Percentiles rank a stretch among this genome's conserved stretches.
Conservation (phyloP, 345 rosid genomes). For the Litchi chinensis region DNA sequence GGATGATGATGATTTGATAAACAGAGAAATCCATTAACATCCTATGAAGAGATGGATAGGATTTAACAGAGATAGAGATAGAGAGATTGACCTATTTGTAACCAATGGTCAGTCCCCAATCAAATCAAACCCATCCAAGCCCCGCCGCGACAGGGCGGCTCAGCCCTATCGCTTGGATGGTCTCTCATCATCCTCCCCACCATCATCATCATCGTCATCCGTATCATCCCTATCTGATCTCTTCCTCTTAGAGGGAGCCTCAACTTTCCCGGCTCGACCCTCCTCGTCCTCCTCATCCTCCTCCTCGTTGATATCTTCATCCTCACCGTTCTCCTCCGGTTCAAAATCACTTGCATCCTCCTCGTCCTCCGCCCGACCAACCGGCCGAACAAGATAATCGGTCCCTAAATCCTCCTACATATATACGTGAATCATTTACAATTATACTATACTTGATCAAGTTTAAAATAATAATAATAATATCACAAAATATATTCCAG, state of each 20-base stretch:
- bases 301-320: conserved; percentile 54
- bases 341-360: conserved; percentile 92
- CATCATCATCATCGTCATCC: conserved; percentile 54
- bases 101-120: conserved; percentile 27
- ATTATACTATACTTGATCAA: too few species aligned
- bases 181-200: conserved; percentile 78
- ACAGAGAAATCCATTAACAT: conserved; percentile 27
- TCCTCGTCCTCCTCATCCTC: conserved; percentile 37
- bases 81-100: conserved; percentile 48
- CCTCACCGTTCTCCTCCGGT: conserved; percentile 77
- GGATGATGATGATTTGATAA: not conserved
- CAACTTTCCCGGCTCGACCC: conserved; percentile 51
- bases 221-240: conserved; percentile 50
- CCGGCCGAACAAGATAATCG: conserved; percentile 81
- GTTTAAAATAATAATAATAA: too few species aligned
- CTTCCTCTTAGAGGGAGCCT: conserved; percentile 77
- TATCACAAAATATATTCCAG: too few species aligned
- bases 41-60: conserved; percentile 27
- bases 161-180: conserved; percentile 83
- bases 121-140: conserved; percentile 21
- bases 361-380: conserved; percentile 80
- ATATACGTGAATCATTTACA: too few species aligned
- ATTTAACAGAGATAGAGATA: conserved; percentile 19
- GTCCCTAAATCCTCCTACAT: conserved; percentile 76
- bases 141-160: not conserved